These are phyloP conservation scores for Venturia pyrina DNA, from an alignment of 2,329 filamentous ascomycete genomes.

Conservation along the genomic window DNA sequence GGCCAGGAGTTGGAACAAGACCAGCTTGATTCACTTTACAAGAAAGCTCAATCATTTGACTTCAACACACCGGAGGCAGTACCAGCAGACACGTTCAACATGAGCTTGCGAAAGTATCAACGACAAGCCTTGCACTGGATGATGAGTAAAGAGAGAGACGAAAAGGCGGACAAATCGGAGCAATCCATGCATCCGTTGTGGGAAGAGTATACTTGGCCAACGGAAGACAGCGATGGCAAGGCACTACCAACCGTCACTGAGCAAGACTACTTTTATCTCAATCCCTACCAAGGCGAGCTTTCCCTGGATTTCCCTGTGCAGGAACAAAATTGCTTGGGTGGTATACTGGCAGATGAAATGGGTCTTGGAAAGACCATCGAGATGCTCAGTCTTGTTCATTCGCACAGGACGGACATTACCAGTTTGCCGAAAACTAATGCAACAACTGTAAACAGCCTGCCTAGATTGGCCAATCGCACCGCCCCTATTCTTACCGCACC, in stretches of 20 bases:
- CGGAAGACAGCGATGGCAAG: conserved; percentile 76
- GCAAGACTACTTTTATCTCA: conserved; percentile 78
- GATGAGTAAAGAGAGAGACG: conserved; percentile 81
- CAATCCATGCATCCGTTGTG: conserved; percentile 91
- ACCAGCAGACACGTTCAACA: conserved; percentile 68
- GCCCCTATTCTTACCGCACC: conserved; percentile 56
- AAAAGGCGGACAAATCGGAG: conserved; percentile 55
- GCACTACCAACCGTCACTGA: conserved; percentile 55
- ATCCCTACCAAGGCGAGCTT: conserved; percentile 91
- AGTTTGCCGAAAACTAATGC: conserved; percentile 19
- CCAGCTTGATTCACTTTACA: conserved; percentile 86
- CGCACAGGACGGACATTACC: conserved; percentile 55
- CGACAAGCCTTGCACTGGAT: conserved; percentile 96
- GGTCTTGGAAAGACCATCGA: conserved; percentile 97
- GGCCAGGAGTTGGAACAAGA: conserved; percentile 89
- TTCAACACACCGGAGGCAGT: conserved; percentile 83
- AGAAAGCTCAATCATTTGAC: conserved; percentile 93
- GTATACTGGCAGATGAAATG: conserved; percentile 88
- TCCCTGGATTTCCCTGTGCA: conserved; percentile 86
- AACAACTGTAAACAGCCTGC: conserved; percentile 46
- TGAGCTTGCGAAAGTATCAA: conserved; percentile 84
- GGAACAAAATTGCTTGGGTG: conserved; percentile 88
- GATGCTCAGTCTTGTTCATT: conserved; percentile 89
- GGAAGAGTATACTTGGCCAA: conserved; percentile 91
- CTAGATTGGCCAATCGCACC: conserved; percentile 49